These are phyloP conservation scores for Aspergillus sp. DNA, from an alignment of 2,329 filamentous ascomycete species.

Conservation along the genomic window DNA sequence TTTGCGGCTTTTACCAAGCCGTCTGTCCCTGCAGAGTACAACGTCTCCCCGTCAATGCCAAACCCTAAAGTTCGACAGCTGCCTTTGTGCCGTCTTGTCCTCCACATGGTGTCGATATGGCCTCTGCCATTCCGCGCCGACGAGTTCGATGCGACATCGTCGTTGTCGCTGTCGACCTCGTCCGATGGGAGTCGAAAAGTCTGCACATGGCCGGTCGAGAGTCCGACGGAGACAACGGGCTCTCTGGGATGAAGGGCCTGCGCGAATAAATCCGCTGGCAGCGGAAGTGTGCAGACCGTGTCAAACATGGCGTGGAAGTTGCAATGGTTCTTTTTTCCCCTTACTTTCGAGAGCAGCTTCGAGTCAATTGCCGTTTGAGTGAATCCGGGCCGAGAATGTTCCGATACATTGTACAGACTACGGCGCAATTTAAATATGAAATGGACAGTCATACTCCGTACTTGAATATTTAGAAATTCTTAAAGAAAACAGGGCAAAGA, in stretches of 20 bases:
- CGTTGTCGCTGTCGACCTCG: slow-evolving; percentile 45
- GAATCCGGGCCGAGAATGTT: slow-evolving; percentile 18
- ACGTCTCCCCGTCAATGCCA: slow-evolving; percentile 65
- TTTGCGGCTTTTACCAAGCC: slow-evolving; percentile 57
- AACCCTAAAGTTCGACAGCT: slow-evolving; percentile 81
- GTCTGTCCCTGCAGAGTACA: slow-evolving; percentile 56
- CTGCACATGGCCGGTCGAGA: slow-evolving; percentile 78
- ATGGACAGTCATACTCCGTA: no score
- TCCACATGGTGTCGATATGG: slow-evolving; percentile 76
- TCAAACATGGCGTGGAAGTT: slow-evolving; percentile 62
- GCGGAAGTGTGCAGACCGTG: slow-evolving; percentile 81
- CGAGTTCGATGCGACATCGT: slow-evolving; percentile 30
- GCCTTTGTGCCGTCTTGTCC: slow-evolving; percentile 83
- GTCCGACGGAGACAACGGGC: slow-evolving; percentile 77
- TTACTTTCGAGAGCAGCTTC: slow-evolving; percentile 2
- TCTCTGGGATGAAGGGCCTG: slow-evolving; percentile 80
- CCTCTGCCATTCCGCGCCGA: slow-evolving; percentile 57
- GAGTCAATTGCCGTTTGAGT: slow-evolving; percentile 5
- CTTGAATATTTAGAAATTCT: no score
- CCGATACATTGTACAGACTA: slow-evolving; percentile 2
- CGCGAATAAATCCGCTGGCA: slow-evolving; percentile 78
- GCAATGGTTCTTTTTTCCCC: not conserved
- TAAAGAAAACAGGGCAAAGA: no score
- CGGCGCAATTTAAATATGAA: not conserved
- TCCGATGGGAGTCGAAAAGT: slow-evolving; percentile 66